A percentile compares a stretch with the other conserved stretches of the same genome.
phyloP scores from a whole-genome alignment of 2,329 filamentous ascomycete genomes.

The Alternaria postmessia region DNA sequence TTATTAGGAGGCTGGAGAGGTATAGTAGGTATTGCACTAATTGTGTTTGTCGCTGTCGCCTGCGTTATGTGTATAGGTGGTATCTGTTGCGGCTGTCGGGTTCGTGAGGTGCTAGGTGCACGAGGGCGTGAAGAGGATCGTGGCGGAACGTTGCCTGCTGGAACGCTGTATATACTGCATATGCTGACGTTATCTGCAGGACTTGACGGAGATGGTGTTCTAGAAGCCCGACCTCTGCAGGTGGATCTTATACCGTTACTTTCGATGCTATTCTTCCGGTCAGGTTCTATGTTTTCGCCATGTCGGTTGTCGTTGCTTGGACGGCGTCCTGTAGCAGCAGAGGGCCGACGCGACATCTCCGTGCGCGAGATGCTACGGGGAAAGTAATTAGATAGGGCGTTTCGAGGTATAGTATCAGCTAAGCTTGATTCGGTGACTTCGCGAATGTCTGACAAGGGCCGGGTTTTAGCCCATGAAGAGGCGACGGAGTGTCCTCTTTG shows the following conservation, averaged over 20 bases:
- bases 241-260: conserved; percentile 39
- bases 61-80: conserved; percentile 27
- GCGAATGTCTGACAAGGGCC: conserved; percentile 60
- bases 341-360: conserved; percentile 44
- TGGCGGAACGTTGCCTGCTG: conserved; percentile 54
- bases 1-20: conserved; percentile 37
- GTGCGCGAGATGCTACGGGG: conserved; percentile 37
- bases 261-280: conserved; percentile 38
- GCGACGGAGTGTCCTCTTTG: conserved; percentile 32
- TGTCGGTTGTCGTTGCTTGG: conserved; percentile 42
- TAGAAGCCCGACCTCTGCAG: conserved; percentile 35
- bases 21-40: conserved; percentile 18
- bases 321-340: conserved; percentile 38
- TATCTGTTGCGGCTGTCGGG: conserved; percentile 26
- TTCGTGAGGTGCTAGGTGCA: conserved; percentile 34
- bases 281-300: conserved; percentile 40
- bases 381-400: conserved; percentile 33
- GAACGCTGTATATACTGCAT: conserved; percentile 57
- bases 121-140: conserved; percentile 55
- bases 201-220: conserved; percentile 45
- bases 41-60: conserved; percentile 22
- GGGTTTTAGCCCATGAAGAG: conserved; percentile 47
- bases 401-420: conserved; percentile 47
- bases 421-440: conserved; percentile 60
- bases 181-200: conserved; percentile 49